Base-by-base conservation (phyloP, 2,329 filamentous ascomycete genomes). In the Celoporthe dispersa region DNA sequence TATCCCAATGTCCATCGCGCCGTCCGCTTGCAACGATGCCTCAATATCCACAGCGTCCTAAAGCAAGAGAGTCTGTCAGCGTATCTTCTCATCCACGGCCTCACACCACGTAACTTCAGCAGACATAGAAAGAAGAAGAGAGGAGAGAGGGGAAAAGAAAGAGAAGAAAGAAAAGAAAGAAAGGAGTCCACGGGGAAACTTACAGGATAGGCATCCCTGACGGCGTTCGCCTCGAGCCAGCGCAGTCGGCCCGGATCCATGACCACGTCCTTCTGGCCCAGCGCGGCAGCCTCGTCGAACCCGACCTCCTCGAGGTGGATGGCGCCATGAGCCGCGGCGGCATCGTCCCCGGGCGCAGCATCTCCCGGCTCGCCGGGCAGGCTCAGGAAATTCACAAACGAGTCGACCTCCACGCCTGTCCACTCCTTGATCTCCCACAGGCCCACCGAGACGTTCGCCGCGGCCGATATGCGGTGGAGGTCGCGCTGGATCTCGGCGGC, bases 351-450 rank as follows among this genome's bases (percentile, higher is more conserved):
- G 5, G 39, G 33, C n/a, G 51, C 41, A 9, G 22, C 16, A 12
- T 35, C 22, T 4, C 37, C 25, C n/a, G 14, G 44, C 28, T 68
- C 55, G 9, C 72, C 69, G 0, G 86, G 86, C 6, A 89, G 78
- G 66, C 84, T 88, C 25, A 97, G 79, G 73, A 97, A 96, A 78
- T 98, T 98, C 75, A 97, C 89, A 80, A 93, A 95, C 0, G 87
- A 89, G 74, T 92, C 87, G 1, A 97, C 79, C 67, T 79, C 83
- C 1, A 94, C 80, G 0, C 91, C 91, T 0, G 92, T 95, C 94
- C 94, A 97, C 22, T 84, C 79, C 28, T 84, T 80, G 51, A 97
- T 90, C 77, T 97, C 90, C 81, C 87, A 88, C 1, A 97, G 81
- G 1, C 88, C 88, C 0, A 88, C 89, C 1, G 82, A 82, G 0